Evolutionary conservation across 805 yeast genomes (phyloP).

Genomic region (Sugiyamaella valdiviana): DNA sequence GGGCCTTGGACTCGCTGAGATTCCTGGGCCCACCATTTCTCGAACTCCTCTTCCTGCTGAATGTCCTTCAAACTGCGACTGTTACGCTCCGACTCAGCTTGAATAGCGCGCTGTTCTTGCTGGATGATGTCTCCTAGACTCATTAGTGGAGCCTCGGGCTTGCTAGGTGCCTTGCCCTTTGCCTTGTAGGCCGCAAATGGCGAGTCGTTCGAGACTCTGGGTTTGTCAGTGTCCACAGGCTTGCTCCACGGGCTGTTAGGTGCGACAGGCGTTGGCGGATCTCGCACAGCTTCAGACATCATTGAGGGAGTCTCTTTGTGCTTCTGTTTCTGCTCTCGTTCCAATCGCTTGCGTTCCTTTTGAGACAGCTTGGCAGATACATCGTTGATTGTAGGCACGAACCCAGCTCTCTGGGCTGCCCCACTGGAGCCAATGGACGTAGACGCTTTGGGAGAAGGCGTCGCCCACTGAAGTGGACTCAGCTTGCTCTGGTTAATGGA

Average conservation of each 20-base stretch:
- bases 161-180: slow-evolving; percentile 5
- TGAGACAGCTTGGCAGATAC: slow-evolving; percentile 46
- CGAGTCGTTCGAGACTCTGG: slow-evolving; percentile 4
- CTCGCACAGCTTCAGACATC: slow-evolving; percentile 1
- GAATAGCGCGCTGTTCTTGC: slow-evolving; percentile 38
- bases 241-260: slow-evolving; percentile 3
- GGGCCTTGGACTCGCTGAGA: slow-evolving; percentile 12
- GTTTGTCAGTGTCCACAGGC: background rate
- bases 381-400: background rate
- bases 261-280: slow-evolving; percentile 5
- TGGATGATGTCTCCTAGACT: slow-evolving; percentile 26
- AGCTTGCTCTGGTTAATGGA: slow-evolving; percentile 4
- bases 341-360: slow-evolving; percentile 45
- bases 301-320: slow-evolving; percentile 10
- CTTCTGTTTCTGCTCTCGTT: slow-evolving; percentile 30
- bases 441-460: background rate
- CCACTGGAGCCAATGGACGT: background rate
- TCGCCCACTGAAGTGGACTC: slow-evolving; percentile 1
- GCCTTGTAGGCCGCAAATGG: slow-evolving; percentile 15
- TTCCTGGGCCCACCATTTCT: slow-evolving; percentile 83
- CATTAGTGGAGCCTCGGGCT: slow-evolving; percentile 5
- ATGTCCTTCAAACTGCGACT: slow-evolving; percentile 56
- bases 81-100: slow-evolving; percentile 32
- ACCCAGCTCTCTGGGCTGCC: background rate
- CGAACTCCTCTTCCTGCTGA: slow-evolving; percentile 78